These are phyloP conservation scores for Aeminium ludgeri DNA, from an alignment of 495 filamentous ascomycete genomes.

Conservation along the genomic window DNA sequence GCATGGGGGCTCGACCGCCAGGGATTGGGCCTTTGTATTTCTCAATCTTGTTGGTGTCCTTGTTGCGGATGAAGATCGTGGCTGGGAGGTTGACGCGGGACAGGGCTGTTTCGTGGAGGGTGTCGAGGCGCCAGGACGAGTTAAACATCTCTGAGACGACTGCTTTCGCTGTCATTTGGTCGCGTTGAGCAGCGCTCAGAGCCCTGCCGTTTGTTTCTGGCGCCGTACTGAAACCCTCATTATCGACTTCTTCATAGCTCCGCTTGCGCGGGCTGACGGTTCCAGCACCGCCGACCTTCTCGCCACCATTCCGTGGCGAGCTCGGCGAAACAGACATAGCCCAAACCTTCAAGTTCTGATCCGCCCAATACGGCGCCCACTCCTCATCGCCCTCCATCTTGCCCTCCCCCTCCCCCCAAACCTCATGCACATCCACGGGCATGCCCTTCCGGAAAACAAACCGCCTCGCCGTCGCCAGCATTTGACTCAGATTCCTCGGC, in stretches of 20 bases:
- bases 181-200: conserved; percentile 12
- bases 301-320: too few species aligned
- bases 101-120: conserved; percentile 45
- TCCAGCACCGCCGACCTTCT: conserved; percentile 16
- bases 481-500: conserved; percentile 57
- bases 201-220: too few species aligned
- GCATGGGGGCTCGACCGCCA: conserved; percentile 30
- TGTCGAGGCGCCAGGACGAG: conserved; percentile 55
- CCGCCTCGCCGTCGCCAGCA: conserved; percentile 59
- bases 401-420: conserved; percentile 30
- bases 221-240: too few species aligned
- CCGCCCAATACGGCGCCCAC: conserved; percentile 49
- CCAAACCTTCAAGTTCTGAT: conserved; percentile 68
- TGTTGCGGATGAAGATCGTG: conserved; percentile 49
- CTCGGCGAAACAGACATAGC: conserved; percentile 40
- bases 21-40: conserved; percentile 50
- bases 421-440: conserved; percentile 51
- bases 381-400: conserved; percentile 17
- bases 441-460: conserved; percentile 81
- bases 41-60: conserved; percentile 44
- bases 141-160: conserved; percentile 70
- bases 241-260: conserved; percentile 39
- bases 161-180: conserved; percentile 30
- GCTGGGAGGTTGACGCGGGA: conserved; percentile 50
- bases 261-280: conserved; percentile 38